phyloP scores from a whole-genome alignment of 2,329 filamentous ascomycete genomes.

The Orbilia quercus region DNA sequence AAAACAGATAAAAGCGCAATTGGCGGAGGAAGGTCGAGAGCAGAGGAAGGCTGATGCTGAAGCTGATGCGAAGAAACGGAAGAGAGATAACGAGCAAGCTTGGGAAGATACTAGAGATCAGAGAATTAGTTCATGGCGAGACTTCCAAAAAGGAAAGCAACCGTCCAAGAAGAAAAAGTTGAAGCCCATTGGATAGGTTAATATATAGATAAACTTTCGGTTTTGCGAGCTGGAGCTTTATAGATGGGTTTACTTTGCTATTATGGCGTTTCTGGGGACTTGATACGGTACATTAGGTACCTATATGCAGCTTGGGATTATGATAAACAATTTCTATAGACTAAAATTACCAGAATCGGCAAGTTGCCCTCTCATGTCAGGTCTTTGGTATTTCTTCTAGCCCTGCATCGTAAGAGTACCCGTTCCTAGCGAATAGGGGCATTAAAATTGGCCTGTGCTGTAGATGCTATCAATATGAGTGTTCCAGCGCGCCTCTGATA shows the following conservation, averaged over 20 bases:
- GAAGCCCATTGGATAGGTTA: constrained; percentile 67
- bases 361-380: background rate
- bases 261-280: constrained; percentile 31
- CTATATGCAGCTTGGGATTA: background rate
- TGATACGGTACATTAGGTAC: background rate
- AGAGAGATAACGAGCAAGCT: constrained; percentile 90
- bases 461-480: background rate
- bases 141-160: constrained; percentile 79
- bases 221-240: constrained; percentile 11
- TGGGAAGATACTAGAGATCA: constrained; percentile 94
- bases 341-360: background rate
- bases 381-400: background rate
- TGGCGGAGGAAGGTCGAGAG: constrained; percentile 95
- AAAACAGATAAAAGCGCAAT: constrained; percentile 88
- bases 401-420: background rate
- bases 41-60: constrained; percentile 88
- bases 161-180: constrained; percentile 70
- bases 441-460: background rate
- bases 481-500: constrained; percentile 1
- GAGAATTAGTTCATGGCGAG: constrained; percentile 91
- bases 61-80: constrained; percentile 80
- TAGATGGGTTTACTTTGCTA: constrained; percentile 25
- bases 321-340: background rate
- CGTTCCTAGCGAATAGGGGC: background rate
- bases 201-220: background rate